Evolutionary conservation across 257 asterid species (phyloP), one percentile per base, ranked within the genome.

Genomic region (Galeopsis tetrahit): DNA sequence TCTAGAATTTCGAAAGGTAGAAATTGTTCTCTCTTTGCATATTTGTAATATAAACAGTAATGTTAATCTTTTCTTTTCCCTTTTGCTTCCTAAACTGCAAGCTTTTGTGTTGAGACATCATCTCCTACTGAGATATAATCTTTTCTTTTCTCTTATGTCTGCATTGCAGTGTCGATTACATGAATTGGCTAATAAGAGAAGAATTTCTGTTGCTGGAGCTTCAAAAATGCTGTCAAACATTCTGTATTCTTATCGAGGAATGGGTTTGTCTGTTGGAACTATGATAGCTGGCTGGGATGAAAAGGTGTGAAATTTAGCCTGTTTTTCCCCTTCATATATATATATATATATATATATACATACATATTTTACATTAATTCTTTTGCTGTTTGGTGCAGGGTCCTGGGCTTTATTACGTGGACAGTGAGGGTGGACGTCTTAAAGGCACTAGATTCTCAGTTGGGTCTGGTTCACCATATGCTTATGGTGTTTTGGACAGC

Each of bases 241-340:
- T 66, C 88, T 91, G 46, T 94, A 91, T 75, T 90, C 97, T 40
- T 94, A 91, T 77, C 86, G 98, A 52, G 98, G 99, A 77, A 92
- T 92, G 96, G 97, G 98, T 56, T 82, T 94, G 78, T 94, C 98
- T 2, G 96, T 92, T 62, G 98, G 96, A 69, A 92, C 98, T 31
- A 94, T 91, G 99, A 94, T 94, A 57, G 98, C 98, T 52, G 99
- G 99, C 66, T 94, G 97, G 97, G 99, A 94, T 79, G 99, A 94
- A 78, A 85, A 87, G 98, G 99, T 94, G 15, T 71, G 66, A 69
- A 42, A 17, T 57, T 35, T 63, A 44, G 72, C 33, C 17, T 40
- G 43, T 14, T 70, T 21, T 38, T 48, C 31, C 33, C 56, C 14
- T 42, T 15, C n/a, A 21, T 21, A 21, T 21, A 21, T 21, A 21